Evolutionary conservation across 2,329 filamentous ascomycete genomes (phyloP).

Genomic region (Aspergillus caelatus): DNA sequence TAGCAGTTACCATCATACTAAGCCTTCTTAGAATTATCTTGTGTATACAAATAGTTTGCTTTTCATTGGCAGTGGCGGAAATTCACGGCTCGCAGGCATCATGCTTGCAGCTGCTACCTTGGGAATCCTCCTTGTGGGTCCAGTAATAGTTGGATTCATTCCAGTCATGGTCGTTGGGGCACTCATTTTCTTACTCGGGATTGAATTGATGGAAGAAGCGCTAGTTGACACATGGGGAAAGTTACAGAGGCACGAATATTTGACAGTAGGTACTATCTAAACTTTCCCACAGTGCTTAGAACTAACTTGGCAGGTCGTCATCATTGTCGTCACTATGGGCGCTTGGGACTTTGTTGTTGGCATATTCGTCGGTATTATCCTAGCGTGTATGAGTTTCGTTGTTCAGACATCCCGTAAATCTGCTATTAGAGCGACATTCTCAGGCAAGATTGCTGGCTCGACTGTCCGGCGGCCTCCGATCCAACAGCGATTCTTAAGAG

Average conservation of each 20-base stretch:
- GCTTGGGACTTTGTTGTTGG: constrained; percentile 95
- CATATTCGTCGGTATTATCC: constrained; percentile 85
- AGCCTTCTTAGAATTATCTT: constrained; percentile 76
- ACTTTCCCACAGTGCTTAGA: neutral
- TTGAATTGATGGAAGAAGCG: constrained; percentile 87
- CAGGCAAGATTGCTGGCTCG: constrained; percentile 84
- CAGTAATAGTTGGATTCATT: constrained; percentile 87
- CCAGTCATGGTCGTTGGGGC: constrained; percentile 96
- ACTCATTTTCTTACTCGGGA: constrained; percentile 90
- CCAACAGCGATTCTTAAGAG: constrained; percentile 81
- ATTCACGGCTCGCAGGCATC: constrained; percentile 81
- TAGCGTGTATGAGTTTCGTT: constrained; percentile 89
- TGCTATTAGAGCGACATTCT: constrained; percentile 86
- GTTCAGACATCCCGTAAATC: constrained; percentile 89
- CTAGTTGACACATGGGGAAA: constrained; percentile 87
- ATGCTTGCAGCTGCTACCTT: constrained; percentile 80
- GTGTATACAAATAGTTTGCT: constrained; percentile 98
- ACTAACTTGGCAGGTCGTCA: constrained; percentile 61
- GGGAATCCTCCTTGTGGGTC: constrained; percentile 81
- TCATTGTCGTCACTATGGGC: constrained; percentile 94
- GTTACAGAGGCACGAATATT: constrained; percentile 81
- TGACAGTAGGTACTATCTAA: constrained; percentile 63
- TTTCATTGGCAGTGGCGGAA: constrained; percentile 90
- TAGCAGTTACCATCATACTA: constrained; percentile 19
- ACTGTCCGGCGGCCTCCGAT: constrained; percentile 89